phyloP scores from a whole-genome alignment of 2,329 filamentous ascomycete species.

The Eurotiales sp. region DNA sequence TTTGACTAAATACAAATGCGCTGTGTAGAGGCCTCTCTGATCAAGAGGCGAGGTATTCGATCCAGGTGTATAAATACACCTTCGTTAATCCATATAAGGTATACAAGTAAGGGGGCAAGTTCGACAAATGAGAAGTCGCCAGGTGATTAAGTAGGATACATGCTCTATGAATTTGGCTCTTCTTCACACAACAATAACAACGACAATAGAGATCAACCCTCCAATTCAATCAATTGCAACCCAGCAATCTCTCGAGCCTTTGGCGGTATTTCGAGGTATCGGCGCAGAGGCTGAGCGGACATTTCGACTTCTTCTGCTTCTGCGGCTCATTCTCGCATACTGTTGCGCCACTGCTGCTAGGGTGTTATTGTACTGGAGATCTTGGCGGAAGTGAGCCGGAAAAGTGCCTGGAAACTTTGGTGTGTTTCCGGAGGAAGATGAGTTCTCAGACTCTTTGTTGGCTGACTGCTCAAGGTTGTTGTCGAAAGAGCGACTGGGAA shows the following conservation, averaged over 20 bases:
- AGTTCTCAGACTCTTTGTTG: too few relatives aligned
- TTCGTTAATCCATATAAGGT: too few relatives aligned
- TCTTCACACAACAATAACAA: too few relatives aligned
- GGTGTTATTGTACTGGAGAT: neutral
- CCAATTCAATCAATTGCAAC: neutral
- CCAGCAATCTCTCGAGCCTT: neutral
- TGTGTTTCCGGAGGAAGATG: neutral
- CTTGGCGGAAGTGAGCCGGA: neutral
- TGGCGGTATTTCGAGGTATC: neutral
- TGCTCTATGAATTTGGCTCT: too few relatives aligned
- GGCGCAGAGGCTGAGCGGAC: slow-evolving; percentile 6
- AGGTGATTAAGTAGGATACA: too few relatives aligned
- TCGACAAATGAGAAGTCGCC: too few relatives aligned
- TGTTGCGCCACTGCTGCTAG: slow-evolving; percentile 1
- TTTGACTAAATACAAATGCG: too few relatives aligned
- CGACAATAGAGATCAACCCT: too few relatives aligned
- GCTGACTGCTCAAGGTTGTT: neutral
- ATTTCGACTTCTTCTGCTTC: neutral
- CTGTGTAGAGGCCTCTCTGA: too few relatives aligned
- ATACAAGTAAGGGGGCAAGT: too few relatives aligned
- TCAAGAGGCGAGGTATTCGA: too few relatives aligned
- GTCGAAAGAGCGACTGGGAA: slow-evolving; percentile 1
- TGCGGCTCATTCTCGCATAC: neutral
- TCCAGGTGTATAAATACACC: too few relatives aligned
- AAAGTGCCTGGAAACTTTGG: neutral